Conservation (phyloP, 2,329 filamentous ascomycete species). For the Alternaria alternata region DNA sequence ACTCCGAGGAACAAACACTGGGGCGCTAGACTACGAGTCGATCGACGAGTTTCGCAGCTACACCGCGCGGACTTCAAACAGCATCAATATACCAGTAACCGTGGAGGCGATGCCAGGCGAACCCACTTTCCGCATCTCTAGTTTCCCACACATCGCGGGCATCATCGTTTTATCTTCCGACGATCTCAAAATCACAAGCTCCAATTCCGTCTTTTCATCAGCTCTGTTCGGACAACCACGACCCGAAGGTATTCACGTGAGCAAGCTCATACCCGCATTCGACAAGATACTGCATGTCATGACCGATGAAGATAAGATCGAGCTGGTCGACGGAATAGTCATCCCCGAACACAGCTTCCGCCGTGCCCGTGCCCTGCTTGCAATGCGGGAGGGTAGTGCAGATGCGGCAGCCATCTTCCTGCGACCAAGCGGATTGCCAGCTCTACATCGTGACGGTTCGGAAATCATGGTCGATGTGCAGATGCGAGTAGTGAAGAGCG, state of each 20-base stretch:
- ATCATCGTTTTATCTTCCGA: slow-evolving; percentile 90
- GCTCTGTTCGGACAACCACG: slow-evolving; percentile 89
- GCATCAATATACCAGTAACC: slow-evolving; percentile 83
- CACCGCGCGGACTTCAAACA: slow-evolving; percentile 79
- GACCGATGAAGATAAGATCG: slow-evolving; percentile 84
- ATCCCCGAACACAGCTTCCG: slow-evolving; percentile 96
- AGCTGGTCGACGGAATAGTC: slow-evolving; percentile 90
- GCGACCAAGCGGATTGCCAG: slow-evolving; percentile 82
- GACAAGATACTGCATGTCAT: slow-evolving; percentile 82
- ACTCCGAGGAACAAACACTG: slow-evolving; percentile 73
- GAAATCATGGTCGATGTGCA: slow-evolving; percentile 95
- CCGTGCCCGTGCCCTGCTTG: slow-evolving; percentile 82
- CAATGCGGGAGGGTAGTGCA: slow-evolving; percentile 80
- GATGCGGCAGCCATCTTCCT: slow-evolving; percentile 80
- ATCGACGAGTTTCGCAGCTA: slow-evolving; percentile 79
- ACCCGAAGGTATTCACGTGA: slow-evolving; percentile 81
- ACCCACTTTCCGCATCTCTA: slow-evolving; percentile 82
- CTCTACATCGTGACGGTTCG: slow-evolving; percentile 87
- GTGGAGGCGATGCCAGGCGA: slow-evolving; percentile 76
- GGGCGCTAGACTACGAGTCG: slow-evolving; percentile 79
- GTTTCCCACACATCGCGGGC: slow-evolving; percentile 95
- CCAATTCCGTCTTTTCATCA: slow-evolving; percentile 92
- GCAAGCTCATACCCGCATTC: slow-evolving; percentile 83
- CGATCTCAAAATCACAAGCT: slow-evolving; percentile 82
- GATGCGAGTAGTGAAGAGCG: slow-evolving; percentile 94